Percentiles rank a stretch among this genome's conserved stretches.
Evolutionary conservation across 129 eudicot species (phyloP).

Genomic region (Calendula officinalis): DNA sequence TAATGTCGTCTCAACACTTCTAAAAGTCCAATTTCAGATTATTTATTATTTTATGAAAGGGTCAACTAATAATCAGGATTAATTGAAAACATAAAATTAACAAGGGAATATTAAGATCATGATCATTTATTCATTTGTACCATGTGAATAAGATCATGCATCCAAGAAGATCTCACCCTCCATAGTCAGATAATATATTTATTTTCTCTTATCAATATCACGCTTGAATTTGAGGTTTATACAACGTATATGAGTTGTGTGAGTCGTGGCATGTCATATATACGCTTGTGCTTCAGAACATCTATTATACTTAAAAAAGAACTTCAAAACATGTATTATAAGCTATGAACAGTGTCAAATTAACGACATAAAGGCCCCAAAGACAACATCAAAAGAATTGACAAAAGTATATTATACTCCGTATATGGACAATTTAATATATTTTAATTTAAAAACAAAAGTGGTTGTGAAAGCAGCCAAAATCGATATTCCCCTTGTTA

Average conservation of each 20-base stretch:
- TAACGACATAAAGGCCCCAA: too few relatives aligned
- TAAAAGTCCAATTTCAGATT: constrained; percentile 7
- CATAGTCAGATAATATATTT: constrained; percentile 28
- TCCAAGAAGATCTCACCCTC: constrained; percentile 38
- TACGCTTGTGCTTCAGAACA: too few relatives aligned
- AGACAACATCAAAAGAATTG: too few relatives aligned
- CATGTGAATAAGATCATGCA: constrained; percentile 35
- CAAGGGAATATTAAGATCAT: constrained; percentile 13
- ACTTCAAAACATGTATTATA: too few relatives aligned
- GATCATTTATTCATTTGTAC: constrained; percentile 23
- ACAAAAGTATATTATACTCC: background rate
- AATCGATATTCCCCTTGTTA: background rate
- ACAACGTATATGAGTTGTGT: constrained; percentile 29
- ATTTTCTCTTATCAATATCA: constrained; percentile 15
- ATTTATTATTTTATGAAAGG: constrained; percentile 3
- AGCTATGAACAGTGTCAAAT: too few relatives aligned
- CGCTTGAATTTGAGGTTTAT: constrained; percentile 23
- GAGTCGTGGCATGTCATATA: constrained; percentile 12
- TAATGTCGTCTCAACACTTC: background rate
- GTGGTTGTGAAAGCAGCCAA: constrained; percentile 8
- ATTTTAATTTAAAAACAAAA: background rate
- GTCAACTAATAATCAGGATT: constrained; percentile 21
- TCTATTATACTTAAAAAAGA: too few relatives aligned
- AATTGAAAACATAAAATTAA: constrained; percentile 6
- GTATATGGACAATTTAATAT: background rate